phyloP scores from a whole-genome alignment of 345 rosid species.

The Hibiscus tridactylites region DNA sequence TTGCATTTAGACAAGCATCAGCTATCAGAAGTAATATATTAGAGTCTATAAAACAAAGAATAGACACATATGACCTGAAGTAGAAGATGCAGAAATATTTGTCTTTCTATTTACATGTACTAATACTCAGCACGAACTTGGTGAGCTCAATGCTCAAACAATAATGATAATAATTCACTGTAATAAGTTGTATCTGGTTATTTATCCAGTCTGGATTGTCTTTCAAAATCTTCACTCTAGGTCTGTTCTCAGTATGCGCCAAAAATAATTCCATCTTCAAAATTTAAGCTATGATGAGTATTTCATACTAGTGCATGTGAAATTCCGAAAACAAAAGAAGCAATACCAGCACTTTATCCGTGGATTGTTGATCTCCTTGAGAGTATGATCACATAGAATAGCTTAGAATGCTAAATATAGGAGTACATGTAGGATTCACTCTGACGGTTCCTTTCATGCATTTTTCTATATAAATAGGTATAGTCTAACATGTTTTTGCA shows the following conservation, averaged over 20 bases:
- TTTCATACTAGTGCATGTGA: too few species aligned
- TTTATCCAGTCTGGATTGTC: not conserved
- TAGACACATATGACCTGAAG: not conserved
- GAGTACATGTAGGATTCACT: too few species aligned
- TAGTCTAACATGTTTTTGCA: not conserved
- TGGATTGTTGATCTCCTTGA: not conserved
- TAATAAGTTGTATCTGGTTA: not conserved
- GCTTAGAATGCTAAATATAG: not conserved
- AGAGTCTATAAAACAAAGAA: too few species aligned
- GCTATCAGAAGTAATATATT: not conserved
- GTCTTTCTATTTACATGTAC: not conserved
- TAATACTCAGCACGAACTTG: not conserved
- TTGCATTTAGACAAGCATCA: not conserved
- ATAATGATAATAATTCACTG: not conserved
- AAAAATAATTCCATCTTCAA: too few species aligned
- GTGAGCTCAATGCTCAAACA: not conserved
- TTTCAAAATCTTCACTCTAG: not conserved
- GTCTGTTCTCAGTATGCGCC: not conserved
- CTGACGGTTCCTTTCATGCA: not conserved
- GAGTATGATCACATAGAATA: not conserved
- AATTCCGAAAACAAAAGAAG: too few species aligned
- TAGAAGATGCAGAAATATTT: not conserved
- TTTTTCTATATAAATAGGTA: not conserved
- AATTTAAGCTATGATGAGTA: too few species aligned
- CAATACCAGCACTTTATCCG: too few species aligned